A percentile compares a stretch with the other conserved stretches of the same genome.
Conservation (phyloP, 331 rosid species). For the Acacia pycnantha region DNA sequence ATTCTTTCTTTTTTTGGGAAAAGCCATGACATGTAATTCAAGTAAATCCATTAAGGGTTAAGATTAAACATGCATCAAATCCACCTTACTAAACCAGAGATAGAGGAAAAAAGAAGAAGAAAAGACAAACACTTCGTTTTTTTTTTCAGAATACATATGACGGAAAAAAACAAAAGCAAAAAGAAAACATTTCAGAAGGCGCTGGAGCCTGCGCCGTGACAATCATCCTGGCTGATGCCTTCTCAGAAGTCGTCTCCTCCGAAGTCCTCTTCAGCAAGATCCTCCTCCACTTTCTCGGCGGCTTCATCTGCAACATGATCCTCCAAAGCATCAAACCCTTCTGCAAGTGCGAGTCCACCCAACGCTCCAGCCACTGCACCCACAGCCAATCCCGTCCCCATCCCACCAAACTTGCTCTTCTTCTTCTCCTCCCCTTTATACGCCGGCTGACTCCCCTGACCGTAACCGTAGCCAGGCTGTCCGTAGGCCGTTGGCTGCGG, state of each 20-base stretch:
- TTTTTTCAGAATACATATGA: too few species aligned
- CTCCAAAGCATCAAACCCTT: constrained; percentile 60
- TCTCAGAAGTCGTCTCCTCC: constrained; percentile 19
- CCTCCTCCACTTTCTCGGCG: constrained; percentile 64
- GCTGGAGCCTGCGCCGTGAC: too few species aligned
- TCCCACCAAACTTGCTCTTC: constrained; percentile 76
- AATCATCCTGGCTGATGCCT: not conserved
- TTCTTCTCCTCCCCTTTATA: constrained; percentile 35
- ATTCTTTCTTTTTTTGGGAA: too few species aligned
- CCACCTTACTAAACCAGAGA: too few species aligned
- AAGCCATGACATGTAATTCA: too few species aligned
- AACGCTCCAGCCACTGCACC: constrained; percentile 75
- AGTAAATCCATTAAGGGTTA: too few species aligned
- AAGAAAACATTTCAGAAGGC: not conserved
- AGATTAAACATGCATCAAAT: too few species aligned
- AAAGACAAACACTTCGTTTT: too few species aligned
- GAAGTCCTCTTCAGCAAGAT: constrained; percentile 27
- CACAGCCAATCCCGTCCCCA: constrained; percentile 92
- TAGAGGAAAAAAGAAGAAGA: too few species aligned
- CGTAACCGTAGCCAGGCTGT: not conserved
- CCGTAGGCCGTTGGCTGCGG: constrained; percentile 32
- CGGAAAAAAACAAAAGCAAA: not conserved
- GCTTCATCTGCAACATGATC: constrained; percentile 66
- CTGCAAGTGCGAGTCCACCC: constrained; percentile 71
- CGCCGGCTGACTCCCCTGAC: constrained; percentile 19